Evolutionary conservation across 495 filamentous ascomycete genomes (phyloP).

Genomic region (Penicillium crystallinum): DNA sequence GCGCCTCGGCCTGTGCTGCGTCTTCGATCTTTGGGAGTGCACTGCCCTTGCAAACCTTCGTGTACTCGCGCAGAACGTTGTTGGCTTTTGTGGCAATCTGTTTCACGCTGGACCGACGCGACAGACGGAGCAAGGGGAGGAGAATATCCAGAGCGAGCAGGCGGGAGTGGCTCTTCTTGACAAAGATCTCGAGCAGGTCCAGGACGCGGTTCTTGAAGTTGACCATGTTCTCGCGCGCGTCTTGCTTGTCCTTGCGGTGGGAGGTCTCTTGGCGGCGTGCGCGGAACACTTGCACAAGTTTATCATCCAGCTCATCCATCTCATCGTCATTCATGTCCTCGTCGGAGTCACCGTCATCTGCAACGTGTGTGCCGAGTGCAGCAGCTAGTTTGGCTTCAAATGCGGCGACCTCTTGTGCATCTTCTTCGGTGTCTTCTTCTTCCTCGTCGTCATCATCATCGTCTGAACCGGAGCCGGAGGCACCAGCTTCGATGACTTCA

Average conservation of each 20-base stretch:
- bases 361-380: constrained; percentile 60
- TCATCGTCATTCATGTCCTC: constrained; percentile 90
- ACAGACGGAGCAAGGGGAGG: constrained; percentile 56
- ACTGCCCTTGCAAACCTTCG: constrained; percentile 60
- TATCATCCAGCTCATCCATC: constrained; percentile 84
- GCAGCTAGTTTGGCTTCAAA: constrained; percentile 76
- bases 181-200: constrained; percentile 79
- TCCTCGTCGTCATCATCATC: constrained; percentile 43
- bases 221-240: constrained; percentile 81
- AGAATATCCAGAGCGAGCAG: constrained; percentile 61
- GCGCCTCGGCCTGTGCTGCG: constrained; percentile 26
- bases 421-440: constrained; percentile 37
- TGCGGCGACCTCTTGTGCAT: constrained; percentile 50
- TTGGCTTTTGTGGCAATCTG: constrained; percentile 68
- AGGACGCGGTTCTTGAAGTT: constrained; percentile 94
- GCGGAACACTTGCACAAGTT: constrained; percentile 76
- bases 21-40: constrained; percentile 40
- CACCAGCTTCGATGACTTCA: constrained; percentile 25
- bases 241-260: constrained; percentile 76
- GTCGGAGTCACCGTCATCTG: constrained; percentile 57
- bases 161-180: constrained; percentile 70
- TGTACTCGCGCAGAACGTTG: constrained; percentile 61
- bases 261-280: constrained; percentile 56
- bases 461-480: constrained; percentile 23
- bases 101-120: constrained; percentile 61